Evolutionary conservation across 2,329 filamentous ascomycete genomes (phyloP), one percentile per base, ranked within the genome.

Genomic region (Pseudocercospora fijiensis): DNA sequence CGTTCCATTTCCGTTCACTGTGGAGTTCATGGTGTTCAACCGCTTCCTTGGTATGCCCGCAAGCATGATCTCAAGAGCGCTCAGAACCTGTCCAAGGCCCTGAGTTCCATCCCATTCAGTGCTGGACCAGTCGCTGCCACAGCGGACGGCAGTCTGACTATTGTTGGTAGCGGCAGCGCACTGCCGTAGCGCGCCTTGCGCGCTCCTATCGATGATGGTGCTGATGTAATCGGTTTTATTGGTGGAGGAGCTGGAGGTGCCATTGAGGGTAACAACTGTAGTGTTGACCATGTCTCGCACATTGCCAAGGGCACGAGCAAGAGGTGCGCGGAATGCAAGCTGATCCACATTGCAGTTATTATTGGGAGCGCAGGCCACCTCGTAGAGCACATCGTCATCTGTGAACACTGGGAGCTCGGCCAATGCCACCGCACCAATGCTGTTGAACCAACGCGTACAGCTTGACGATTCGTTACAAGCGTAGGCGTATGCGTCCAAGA

Each of bases 321-420:
- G 79, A 63, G 88, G 87, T 43, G 88, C 88, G 76, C 91, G 91
- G 83, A 89, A 92, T 1, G 86, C 85, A 64, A 85, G 77, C 81
- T 92, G 90, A 71, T 94, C 91, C 55, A 84, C 81, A 63, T 88
- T 88, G 79, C 91, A 94, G 20, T 78, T 82, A 22, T 75, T 73
- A 2, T 73, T 77, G 2, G 81, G 78, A 69, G 92, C 89, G 77
- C 90, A 94, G 11, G 86, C 80, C 2, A 85, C 77, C 75, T 94
- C 90, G 61, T 79, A 86, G 69, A 90, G 86, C 68, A 89, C 56
- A 16, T 37, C 61, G 5, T 27, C 33, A n/a, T 28, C 8, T 80
- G 70, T 80, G 77, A 87, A 87, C 75, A n/a, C 27, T 62, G 47
- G 64, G 22, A 37, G 52, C 57, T 26, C 63, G 52, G 27, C 63